Percentiles rank a stretch among this genome's conserved stretches.
These are phyloP conservation scores for Cystobasidium tubakii DNA, from an alignment of 768 basidiomycete genomes.

Conservation along the genomic window DNA sequence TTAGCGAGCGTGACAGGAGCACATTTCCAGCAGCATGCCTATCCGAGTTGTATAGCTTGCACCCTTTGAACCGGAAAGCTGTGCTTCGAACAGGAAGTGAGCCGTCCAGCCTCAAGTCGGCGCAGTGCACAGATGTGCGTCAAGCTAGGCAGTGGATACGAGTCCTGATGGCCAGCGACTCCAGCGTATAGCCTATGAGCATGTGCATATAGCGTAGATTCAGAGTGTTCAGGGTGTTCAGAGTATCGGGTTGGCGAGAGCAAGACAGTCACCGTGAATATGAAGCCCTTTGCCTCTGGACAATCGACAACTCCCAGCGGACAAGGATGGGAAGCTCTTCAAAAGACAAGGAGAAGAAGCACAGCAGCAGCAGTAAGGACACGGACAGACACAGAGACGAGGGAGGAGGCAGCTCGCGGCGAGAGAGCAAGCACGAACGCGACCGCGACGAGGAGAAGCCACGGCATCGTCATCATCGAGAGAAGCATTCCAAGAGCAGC, in stretches of 20 bases:
- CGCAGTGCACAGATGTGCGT: neutral
- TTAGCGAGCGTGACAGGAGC: too few species aligned
- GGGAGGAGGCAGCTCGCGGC: slow-evolving; percentile 44
- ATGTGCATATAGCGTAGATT: neutral
- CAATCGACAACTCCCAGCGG: neutral
- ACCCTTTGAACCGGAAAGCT: neutral
- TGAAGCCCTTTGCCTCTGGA: neutral
- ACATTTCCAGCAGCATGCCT: too few species aligned
- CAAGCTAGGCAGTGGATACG: too few species aligned
- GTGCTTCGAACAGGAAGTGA: neutral
- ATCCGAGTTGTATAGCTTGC: neutral
- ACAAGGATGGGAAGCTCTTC: neutral
- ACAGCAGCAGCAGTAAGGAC: slow-evolving; percentile 39
- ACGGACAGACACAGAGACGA: slow-evolving; percentile 44
- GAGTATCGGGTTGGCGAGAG: neutral
- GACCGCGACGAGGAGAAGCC: neutral
- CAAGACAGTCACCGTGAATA: too few species aligned
- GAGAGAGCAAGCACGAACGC: slow-evolving; percentile 50
- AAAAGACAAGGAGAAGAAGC: neutral
- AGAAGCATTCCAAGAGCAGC: slow-evolving; percentile 36
- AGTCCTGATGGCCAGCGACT: too few species aligned
- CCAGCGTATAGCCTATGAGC: too few species aligned
- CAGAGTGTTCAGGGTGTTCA: neutral
- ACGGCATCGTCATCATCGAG: neutral
- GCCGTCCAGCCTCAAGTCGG: neutral